These are phyloP conservation scores for Nigrospora oryzae DNA, from an alignment of 2,329 filamentous ascomycete species.

Conservation along the genomic window DNA sequence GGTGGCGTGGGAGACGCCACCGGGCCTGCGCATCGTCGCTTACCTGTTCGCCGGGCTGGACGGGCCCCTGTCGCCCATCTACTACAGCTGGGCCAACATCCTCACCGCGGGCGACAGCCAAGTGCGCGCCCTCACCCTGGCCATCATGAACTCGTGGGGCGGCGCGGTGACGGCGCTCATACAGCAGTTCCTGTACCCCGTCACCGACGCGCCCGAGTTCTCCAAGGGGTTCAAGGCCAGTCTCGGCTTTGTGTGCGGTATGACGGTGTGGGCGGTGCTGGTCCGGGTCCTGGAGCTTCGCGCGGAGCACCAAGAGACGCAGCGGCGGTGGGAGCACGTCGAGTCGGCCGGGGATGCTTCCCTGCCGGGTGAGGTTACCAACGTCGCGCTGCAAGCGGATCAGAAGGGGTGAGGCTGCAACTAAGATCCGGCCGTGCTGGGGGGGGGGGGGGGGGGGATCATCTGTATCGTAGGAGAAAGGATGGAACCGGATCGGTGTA, in stretches of 20 bases:
- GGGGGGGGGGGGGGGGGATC: too few relatives aligned
- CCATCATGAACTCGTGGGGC: slow-evolving; percentile 25
- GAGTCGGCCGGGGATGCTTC: neutral
- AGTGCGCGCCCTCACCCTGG: slow-evolving; percentile 22
- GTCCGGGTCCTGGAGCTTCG: slow-evolving; percentile 10
- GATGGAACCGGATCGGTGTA: too few relatives aligned
- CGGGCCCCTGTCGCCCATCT: slow-evolving; percentile 25
- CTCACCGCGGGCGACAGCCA: slow-evolving; percentile 22
- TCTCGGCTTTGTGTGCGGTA: slow-evolving; percentile 14
- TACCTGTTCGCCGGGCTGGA: slow-evolving; percentile 26
- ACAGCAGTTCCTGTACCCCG: slow-evolving; percentile 23
- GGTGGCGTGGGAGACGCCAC: slow-evolving; percentile 20
- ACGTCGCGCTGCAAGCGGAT: too few relatives aligned
- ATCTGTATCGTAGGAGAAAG: too few relatives aligned
- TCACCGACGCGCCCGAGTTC: slow-evolving; percentile 21
- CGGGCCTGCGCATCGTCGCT: slow-evolving; percentile 21
- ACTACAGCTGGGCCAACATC: slow-evolving; percentile 25
- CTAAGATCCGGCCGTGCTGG: too few relatives aligned
- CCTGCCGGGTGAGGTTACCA: too few relatives aligned
- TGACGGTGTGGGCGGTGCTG: slow-evolving; percentile 14
- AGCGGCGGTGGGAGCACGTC: neutral
- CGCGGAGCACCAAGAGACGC: neutral
- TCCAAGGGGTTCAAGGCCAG: slow-evolving; percentile 19
- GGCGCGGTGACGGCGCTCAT: slow-evolving; percentile 20
- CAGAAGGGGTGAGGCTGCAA: too few relatives aligned